These are phyloP conservation scores for Wickerhamiella musiphila DNA, from an alignment of 805 yeast species.

Conservation along the genomic window DNA sequence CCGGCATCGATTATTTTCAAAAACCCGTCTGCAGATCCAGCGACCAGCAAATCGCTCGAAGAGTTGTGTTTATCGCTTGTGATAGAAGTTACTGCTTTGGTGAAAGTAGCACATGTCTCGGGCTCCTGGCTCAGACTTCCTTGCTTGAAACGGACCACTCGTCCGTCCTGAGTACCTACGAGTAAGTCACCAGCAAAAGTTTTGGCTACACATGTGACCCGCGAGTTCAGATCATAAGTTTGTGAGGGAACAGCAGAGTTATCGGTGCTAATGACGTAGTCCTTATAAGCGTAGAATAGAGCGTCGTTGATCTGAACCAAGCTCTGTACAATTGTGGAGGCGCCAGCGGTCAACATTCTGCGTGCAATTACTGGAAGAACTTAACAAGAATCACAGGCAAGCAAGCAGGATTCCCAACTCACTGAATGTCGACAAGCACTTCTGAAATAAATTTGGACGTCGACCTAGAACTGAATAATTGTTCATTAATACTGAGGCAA, in stretches of 20 bases:
- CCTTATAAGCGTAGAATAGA: constrained; percentile 4
- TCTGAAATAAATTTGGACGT: too few relatives aligned
- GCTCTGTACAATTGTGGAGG: constrained; percentile 5
- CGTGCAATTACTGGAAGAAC: too few relatives aligned
- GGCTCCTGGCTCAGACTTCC: constrained; percentile 29
- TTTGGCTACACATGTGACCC: constrained; percentile 46
- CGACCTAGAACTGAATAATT: too few relatives aligned
- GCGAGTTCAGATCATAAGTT: constrained; percentile 25
- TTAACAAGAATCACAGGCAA: too few relatives aligned
- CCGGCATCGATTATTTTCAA: constrained; percentile 39
- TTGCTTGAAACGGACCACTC: constrained; percentile 24
- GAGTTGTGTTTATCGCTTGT: constrained; percentile 33
- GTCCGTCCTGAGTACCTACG: constrained; percentile 37
- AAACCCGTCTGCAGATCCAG: constrained; percentile 61
- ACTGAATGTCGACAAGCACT: too few relatives aligned
- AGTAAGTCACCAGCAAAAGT: constrained; percentile 43
- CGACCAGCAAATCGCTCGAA: too few relatives aligned
- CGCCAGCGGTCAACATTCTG: constrained; percentile 8
- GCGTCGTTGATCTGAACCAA: constrained; percentile 2
- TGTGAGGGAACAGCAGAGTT: constrained; percentile 1
- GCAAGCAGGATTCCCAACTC: too few relatives aligned
- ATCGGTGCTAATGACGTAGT: constrained; percentile 2
- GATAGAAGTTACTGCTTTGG: constrained; percentile 47
- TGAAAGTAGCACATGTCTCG: constrained; percentile 37
- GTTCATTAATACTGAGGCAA: too few relatives aligned